These are phyloP conservation scores for Diplodia sapinea DNA, from an alignment of 2,329 filamentous ascomycete genomes.

Conservation along the genomic window DNA sequence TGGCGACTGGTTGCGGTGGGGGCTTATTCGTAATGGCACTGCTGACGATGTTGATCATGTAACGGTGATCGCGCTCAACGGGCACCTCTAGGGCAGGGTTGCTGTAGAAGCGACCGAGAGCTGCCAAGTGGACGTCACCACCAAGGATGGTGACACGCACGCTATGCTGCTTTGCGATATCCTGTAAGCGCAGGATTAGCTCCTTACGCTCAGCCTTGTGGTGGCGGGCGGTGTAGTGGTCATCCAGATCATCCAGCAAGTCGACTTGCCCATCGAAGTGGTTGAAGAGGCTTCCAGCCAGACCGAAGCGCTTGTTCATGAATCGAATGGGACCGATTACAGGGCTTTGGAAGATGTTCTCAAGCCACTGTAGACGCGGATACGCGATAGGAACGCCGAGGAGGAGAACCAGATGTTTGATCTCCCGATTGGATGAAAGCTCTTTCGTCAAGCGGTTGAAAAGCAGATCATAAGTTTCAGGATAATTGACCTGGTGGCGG, in stretches of 20 bases:
- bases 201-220: conserved; percentile 87
- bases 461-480: conserved; percentile 66
- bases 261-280: conserved; percentile 82
- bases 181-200: conserved; percentile 70
- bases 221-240: conserved; percentile 84
- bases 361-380: conserved; percentile 87
- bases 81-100: conserved; percentile 63
- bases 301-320: conserved; percentile 85
- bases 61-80: conserved; percentile 64
- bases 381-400: conserved; percentile 74
- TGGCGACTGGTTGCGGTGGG: conserved; percentile 68
- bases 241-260: conserved; percentile 68
- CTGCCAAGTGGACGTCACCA: conserved; percentile 69
- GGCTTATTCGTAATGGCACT: conserved; percentile 73
- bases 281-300: conserved; percentile 88
- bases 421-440: conserved; percentile 58
- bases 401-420: conserved; percentile 68
- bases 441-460: conserved; percentile 62
- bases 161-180: conserved; percentile 60
- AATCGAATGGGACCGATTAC: conserved; percentile 88
- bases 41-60: conserved; percentile 69
- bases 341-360: conserved; percentile 87
- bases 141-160: conserved; percentile 67
- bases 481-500: conserved; percentile 89
- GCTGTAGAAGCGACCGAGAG: conserved; percentile 69